Percentiles rank a stretch among this genome's conserved stretches.
Evolutionary conservation across 768 basidiomycete species (phyloP).

Genomic region (Cystobasidium onofrii): DNA sequence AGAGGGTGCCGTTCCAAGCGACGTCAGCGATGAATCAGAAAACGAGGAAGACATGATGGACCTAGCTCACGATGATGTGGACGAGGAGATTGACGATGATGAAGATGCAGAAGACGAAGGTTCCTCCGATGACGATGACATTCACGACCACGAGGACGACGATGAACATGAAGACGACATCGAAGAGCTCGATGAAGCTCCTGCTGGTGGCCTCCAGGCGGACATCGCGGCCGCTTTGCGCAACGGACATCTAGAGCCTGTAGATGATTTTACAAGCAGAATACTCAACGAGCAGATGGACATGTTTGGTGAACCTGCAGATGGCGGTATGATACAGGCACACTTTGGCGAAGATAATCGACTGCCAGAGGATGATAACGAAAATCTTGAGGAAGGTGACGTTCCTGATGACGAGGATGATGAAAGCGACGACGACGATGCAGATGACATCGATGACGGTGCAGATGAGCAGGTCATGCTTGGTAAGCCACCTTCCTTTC

Average conservation of each 20-base stretch:
- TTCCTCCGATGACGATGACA: slow-evolving; percentile 55
- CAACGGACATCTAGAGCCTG: slow-evolving; percentile 26
- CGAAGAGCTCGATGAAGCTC: slow-evolving; percentile 43
- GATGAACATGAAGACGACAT: slow-evolving; percentile 48
- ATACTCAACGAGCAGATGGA: slow-evolving; percentile 22
- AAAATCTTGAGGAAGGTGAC: slow-evolving; percentile 1
- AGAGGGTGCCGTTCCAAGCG: slow-evolving; percentile 34
- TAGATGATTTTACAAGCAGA: slow-evolving; percentile 21
- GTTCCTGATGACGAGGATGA: slow-evolving; percentile 34
- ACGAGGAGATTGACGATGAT: slow-evolving; percentile 55
- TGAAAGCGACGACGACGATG: slow-evolving; percentile 46
- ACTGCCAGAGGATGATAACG: background rate
- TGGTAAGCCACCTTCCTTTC: background rate
- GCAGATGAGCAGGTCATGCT: slow-evolving; percentile 34
- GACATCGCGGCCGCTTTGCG: slow-evolving; percentile 23
- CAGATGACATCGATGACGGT: slow-evolving; percentile 35
- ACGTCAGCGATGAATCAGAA: slow-evolving; percentile 50
- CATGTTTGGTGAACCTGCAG: slow-evolving; percentile 12
- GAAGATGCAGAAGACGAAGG: slow-evolving; percentile 54
- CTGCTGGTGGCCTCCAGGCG: slow-evolving; percentile 43
- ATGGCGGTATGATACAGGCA: slow-evolving; percentile 17
- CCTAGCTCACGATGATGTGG: slow-evolving; percentile 66
- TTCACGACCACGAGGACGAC: slow-evolving; percentile 55
- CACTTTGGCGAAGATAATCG: slow-evolving; percentile 4
- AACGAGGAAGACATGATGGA: slow-evolving; percentile 73